Evolutionary conservation across 169 alveolate genomes (phyloP).

Genomic region (Plasmodium billcollinsi): DNA sequence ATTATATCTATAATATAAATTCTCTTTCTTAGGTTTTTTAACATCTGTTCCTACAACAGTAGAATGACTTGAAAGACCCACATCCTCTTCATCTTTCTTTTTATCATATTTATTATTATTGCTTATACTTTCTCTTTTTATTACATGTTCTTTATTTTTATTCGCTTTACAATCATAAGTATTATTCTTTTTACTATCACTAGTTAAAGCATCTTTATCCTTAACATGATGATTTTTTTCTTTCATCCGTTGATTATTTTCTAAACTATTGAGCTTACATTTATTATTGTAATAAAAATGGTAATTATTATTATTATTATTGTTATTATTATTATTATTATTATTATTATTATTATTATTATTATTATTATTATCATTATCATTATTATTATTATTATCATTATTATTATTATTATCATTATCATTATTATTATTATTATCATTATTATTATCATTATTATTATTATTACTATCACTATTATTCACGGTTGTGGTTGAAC

Average conservation of each 20-base stretch:
- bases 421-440: background rate
- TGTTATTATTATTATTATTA: background rate
- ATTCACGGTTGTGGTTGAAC: slow-evolving; percentile 28
- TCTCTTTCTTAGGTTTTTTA: background rate
- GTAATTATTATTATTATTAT: background rate
- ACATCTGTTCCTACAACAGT: background rate
- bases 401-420: background rate
- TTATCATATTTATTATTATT: background rate
- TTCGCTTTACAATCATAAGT: background rate
- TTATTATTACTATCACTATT: slow-evolving; percentile 13
- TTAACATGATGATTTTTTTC: background rate
- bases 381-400: background rate
- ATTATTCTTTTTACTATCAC: background rate
- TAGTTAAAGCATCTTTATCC: background rate
- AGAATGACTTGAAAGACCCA: slow-evolving; percentile 7
- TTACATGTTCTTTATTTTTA: background rate
- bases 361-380: background rate
- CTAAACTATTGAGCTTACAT: background rate
- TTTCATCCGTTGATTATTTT: background rate
- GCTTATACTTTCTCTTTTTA: background rate
- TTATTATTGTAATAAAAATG: background rate
- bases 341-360: background rate
- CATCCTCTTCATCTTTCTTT: background rate
- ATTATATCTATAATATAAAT: background rate
- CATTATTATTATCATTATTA: background rate